phyloP scores from a whole-genome alignment of 768 basidiomycete species.

The Lentinula raphanica region DNA sequence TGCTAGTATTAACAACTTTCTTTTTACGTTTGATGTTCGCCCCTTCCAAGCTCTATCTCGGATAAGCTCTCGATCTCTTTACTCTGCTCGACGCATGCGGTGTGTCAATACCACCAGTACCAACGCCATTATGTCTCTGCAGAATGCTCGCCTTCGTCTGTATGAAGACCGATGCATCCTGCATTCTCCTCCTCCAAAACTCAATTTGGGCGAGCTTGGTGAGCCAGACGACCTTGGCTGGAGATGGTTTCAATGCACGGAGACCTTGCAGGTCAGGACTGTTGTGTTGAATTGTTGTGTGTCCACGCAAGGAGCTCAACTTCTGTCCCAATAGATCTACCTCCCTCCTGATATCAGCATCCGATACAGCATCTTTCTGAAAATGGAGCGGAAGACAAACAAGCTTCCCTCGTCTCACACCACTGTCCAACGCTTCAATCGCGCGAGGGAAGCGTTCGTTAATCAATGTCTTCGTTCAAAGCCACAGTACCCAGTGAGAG shows the following conservation, averaged over 20 bases:
- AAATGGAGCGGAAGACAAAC: not conserved
- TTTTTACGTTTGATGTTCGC: not conserved
- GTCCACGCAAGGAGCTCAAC: not conserved
- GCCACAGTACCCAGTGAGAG: slow-evolving; percentile 3
- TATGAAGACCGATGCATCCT: slow-evolving; percentile 3
- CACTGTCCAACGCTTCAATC: not conserved
- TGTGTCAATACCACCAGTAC: not conserved
- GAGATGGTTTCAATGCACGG: slow-evolving; percentile 2
- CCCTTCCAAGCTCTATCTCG: not conserved
- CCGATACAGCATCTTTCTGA: not conserved
- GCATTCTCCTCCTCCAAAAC: not conserved
- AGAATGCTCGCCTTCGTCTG: slow-evolving; percentile 1
- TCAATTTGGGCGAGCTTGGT: not conserved
- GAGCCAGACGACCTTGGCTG: slow-evolving; percentile 4
- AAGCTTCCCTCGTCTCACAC: not conserved
- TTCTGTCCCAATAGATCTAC: not conserved
- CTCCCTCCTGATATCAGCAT: slow-evolving; percentile 1
- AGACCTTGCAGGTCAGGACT: not conserved
- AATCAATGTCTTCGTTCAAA: not conserved
- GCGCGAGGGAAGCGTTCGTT: not conserved
- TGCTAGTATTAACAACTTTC: not conserved
- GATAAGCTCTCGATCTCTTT: not conserved
- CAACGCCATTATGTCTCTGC: not conserved
- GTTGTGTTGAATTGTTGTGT: too few relatives aligned
- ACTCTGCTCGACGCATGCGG: not conserved